phyloP scores from a whole-genome alignment of 2,329 filamentous ascomycete genomes.

The Fusarium sp. region DNA sequence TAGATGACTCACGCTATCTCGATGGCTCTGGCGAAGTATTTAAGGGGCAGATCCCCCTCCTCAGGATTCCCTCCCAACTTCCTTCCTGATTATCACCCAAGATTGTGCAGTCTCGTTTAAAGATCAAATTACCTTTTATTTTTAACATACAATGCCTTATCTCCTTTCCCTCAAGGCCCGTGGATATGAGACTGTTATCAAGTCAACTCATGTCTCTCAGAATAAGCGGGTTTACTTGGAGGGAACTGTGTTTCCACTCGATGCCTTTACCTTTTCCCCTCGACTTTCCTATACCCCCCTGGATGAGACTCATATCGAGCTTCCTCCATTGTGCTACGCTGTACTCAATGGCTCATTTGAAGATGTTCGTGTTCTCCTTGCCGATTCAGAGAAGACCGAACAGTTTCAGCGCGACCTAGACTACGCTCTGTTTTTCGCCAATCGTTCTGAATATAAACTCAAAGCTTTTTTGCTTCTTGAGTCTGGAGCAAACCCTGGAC shows the following conservation, averaged over 20 bases:
- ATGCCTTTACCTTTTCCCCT: not conserved
- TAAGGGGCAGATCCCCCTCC: not conserved
- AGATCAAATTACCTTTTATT: not conserved
- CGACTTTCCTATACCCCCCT: not conserved
- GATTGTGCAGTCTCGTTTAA: not conserved
- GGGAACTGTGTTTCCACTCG: not conserved
- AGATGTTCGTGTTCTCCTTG: not conserved
- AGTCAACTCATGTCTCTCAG: not conserved
- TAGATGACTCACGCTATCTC: not conserved
- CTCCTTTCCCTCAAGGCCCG: not conserved
- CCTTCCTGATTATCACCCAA: not conserved
- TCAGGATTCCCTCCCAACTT: not conserved
- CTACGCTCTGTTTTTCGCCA: not conserved
- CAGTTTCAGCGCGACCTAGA: not conserved
- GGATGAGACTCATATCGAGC: not conserved
- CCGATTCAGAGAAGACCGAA: not conserved
- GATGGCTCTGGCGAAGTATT: not conserved
- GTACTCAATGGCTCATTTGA: not conserved
- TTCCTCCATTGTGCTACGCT: not conserved
- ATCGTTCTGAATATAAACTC: not conserved
- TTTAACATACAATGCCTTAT: not conserved
- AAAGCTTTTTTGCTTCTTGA: not conserved
- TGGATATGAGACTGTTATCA: not conserved
- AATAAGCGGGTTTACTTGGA: fast-evolving
- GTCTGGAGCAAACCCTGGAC: not conserved